phyloP scores from a whole-genome alignment of 1,284 basidiomycete species.

The Coriolopsis trogii region DNA sequence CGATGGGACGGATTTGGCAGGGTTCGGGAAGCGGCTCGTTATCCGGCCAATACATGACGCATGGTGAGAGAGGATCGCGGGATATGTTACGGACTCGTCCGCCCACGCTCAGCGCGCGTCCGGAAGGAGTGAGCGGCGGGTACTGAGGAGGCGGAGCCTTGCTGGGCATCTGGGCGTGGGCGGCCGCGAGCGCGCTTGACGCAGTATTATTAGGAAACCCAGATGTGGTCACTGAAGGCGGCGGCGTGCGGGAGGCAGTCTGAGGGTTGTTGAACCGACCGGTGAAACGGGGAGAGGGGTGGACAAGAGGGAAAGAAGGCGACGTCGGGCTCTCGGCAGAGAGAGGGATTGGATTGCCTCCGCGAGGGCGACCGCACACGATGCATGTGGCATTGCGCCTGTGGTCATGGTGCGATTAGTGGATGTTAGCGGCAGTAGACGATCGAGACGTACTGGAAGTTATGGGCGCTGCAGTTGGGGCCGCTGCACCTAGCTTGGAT shows the following conservation, averaged over 20 bases:
- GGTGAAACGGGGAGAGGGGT: constrained; percentile 30
- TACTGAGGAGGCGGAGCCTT: constrained; percentile 46
- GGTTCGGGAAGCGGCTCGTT: constrained; percentile 79
- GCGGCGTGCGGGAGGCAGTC: constrained; percentile 11
- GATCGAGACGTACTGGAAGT: constrained; percentile 67
- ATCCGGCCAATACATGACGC: constrained; percentile 86
- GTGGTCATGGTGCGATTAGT: constrained; percentile 44
- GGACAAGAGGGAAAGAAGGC: constrained; percentile 22
- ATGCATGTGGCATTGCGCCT: constrained; percentile 77
- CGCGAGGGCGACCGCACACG: constrained; percentile 67
- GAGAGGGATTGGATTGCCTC: constrained; percentile 30
- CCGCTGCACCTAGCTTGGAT: constrained; percentile 53
- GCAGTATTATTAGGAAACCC: no score
- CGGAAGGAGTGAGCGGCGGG: constrained; percentile 77
- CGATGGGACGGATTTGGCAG: constrained; percentile 71
- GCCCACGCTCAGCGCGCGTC: constrained; percentile 69
- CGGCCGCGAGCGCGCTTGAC: constrained; percentile 11
- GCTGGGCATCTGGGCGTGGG: constrained; percentile 16
- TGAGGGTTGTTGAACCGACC: constrained; percentile 7
- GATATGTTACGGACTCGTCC: constrained; percentile 80
- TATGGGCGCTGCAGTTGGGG: constrained; percentile 67
- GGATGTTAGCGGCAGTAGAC: background rate
- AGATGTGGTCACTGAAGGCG: no score
- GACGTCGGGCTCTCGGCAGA: constrained; percentile 10
- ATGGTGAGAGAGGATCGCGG: constrained; percentile 65